Evolutionary conservation across 192 early-diverging fungal genomes (phyloP), one percentile per base, ranked within the genome.

Genomic region (Spizellomyces punctatus): DNA sequence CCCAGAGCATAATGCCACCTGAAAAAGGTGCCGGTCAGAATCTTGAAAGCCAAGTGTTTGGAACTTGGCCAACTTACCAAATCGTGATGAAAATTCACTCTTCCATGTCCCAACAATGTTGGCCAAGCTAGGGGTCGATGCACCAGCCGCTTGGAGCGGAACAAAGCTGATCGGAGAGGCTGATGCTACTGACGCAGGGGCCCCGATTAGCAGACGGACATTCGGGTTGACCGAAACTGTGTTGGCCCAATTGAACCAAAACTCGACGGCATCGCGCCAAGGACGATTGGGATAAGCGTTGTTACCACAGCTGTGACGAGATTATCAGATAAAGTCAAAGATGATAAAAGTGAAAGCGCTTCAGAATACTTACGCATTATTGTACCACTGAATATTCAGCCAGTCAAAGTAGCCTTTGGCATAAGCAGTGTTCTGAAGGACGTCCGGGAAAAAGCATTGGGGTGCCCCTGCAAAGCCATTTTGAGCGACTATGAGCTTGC

Each of bases 361-460:
- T 16, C 14, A 19, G 0, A 22, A 22, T 2, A 61, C 59, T 61
- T 61, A 61, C 59, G 47, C 57, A 42, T 70, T 70, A 57, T 70
- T 70, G 68, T 70, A 70, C 68, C 68, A 70, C 47, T 70, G 68
- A 46, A 70, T 70, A 47, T 70, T 70, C 44, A 70, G 68, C 68
- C 68, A 70, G 58, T 70, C 68, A 48, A 70, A 70, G 45, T 70
- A 70, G 9, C 68, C 68, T 27, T 70, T 70, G 9, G 68, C 68
- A 45, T 70, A 70, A 6, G 68, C 68, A 12, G 68, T 70, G 57
- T 61, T 46, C 27, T 70, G 68, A 4, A 70, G 45, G 4, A 70
- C 68, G 9, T 70, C 68, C 2, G 68, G 68, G 68, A 70, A 70
- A 46, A 70, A 70, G 58, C 68, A 70, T 44, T 70, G 68, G 27